Percentiles rank a stretch among this genome's conserved stretches.
phyloP scores from a whole-genome alignment of 164 flowering plant species.

The Tetracentron sinense region DNA sequence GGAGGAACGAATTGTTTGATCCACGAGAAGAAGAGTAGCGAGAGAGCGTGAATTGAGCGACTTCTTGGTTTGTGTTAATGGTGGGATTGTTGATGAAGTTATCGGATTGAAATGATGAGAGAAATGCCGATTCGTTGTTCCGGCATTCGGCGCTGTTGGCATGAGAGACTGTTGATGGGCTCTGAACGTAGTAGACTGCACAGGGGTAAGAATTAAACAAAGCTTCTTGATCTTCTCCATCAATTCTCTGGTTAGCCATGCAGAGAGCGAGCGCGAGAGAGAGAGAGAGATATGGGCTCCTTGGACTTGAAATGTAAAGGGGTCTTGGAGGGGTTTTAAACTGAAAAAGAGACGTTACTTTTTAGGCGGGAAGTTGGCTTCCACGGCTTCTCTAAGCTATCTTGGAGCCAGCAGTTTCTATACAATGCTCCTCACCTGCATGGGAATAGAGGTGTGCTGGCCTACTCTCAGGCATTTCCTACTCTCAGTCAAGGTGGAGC shows the following conservation, averaged over 20 bases:
- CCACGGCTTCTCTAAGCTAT: background rate
- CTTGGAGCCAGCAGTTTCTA: background rate
- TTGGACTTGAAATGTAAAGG: background rate
- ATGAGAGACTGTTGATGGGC: conserved; percentile 66
- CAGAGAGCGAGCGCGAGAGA: conserved; percentile 9
- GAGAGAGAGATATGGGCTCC: background rate
- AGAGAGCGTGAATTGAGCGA: conserved; percentile 33
- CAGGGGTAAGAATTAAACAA: conserved; percentile 36
- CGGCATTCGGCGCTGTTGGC: conserved; percentile 31
- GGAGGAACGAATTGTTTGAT: conserved; percentile 45
- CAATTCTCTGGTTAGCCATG: conserved; percentile 15
- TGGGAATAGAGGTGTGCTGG: no score
- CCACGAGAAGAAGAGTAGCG: conserved; percentile 71
- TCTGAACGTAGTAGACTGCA: conserved; percentile 67
- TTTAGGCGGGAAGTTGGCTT: background rate
- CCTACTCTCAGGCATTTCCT: no score
- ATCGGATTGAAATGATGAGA: conserved; percentile 26
- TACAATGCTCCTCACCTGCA: background rate
- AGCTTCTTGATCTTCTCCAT: conserved; percentile 43
- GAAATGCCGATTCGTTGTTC: conserved; percentile 15
- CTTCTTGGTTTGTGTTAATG: conserved; percentile 15
- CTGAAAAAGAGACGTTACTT: conserved; percentile 12
- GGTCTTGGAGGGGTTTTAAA: conserved; percentile 20
- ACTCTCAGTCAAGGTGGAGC: background rate
- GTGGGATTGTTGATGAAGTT: conserved; percentile 7